Base-by-base conservation (phyloP, 192 early-diverging fungal genomes). In the Phycomyces blakesleeanus region DNA sequence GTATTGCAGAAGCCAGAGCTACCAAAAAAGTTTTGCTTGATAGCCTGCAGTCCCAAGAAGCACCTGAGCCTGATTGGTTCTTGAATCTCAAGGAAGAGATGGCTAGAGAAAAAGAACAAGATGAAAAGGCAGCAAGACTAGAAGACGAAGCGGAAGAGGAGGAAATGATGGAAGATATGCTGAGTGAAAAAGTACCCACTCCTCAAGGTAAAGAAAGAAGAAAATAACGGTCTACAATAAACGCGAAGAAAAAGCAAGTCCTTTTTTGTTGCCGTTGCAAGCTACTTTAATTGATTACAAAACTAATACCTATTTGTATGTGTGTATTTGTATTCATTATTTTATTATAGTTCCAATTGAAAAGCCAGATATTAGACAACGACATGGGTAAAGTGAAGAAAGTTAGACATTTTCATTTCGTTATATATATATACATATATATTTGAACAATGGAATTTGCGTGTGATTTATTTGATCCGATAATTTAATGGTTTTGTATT, bases 21-120 rank as follows among this genome's bases (percentile, higher is more conserved):
- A 50, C 51, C 18, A 63, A 63, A 26, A 63, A 63, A 38, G 40
- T 52, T 18, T 51, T 53, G 18, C 40, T 63, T 21, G 61, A 63
- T 5, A 51, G 53, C 5, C 39, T 63, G 15, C 34, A 53, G 6
- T 20, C 25, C 18, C 40, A 52, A 16, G 61, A 63, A 18, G 10
- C 20, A 37, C 51, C 50, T 24, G 51, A 63, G 0, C 61, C 61
- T 40, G 61, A 63, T n/a, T 63, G 61, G 61, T 18, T 63, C 18
- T 41, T 63, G 26, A 38, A 21, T 3, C 25, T 63, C 9, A 39
- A 50, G 18, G 41, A 69, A 42, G 39, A 63, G 12, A 42, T 54
- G 15, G 38, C 27, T n/a, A 42, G 57, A 41, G 51, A 52, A 21
- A 10, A 57, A 22, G 20, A 14, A 6, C 8, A 6, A 41, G 6